These are phyloP conservation scores for Turritis glabra DNA, from an alignment of 345 rosid species.

Conservation along the genomic window DNA sequence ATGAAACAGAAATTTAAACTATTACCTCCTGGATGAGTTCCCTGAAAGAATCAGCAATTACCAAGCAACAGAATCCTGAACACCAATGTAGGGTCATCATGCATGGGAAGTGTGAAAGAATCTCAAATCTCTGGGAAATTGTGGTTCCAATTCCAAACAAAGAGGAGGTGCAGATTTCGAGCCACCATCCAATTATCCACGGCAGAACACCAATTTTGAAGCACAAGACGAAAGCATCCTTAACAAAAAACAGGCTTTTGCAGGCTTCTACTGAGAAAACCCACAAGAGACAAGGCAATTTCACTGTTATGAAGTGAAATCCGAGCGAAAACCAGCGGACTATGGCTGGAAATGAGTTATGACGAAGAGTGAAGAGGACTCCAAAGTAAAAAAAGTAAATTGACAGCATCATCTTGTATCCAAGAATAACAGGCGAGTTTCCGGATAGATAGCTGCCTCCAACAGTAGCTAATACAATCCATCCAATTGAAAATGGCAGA, in stretches of 20 bases:
- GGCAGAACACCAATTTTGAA: constrained; percentile 29
- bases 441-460: neutral
- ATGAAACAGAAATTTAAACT: neutral
- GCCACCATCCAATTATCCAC: constrained; percentile 29
- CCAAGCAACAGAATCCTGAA: neutral
- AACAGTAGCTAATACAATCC: neutral
- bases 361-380: neutral
- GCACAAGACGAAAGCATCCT: neutral
- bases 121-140: neutral
- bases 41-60: neutral
- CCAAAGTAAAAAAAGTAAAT: neutral
- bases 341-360: neutral
- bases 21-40: constrained; percentile 18
- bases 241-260: neutral
- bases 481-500: constrained; percentile 28
- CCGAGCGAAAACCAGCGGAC: neutral
- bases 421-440: constrained; percentile 1
- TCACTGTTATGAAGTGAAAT: neutral
- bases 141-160: constrained; percentile 17
- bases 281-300: neutral
- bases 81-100: neutral
- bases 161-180: constrained; percentile 11
- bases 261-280: neutral
- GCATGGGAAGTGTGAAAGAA: neutral
- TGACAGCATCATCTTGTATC: constrained; percentile 8